A percentile compares a stretch with the other conserved stretches of the same genome.
Evolutionary conservation across 225 moss, liverwort and hornwort species (phyloP).

Genomic region (Ulota crispa): DNA sequence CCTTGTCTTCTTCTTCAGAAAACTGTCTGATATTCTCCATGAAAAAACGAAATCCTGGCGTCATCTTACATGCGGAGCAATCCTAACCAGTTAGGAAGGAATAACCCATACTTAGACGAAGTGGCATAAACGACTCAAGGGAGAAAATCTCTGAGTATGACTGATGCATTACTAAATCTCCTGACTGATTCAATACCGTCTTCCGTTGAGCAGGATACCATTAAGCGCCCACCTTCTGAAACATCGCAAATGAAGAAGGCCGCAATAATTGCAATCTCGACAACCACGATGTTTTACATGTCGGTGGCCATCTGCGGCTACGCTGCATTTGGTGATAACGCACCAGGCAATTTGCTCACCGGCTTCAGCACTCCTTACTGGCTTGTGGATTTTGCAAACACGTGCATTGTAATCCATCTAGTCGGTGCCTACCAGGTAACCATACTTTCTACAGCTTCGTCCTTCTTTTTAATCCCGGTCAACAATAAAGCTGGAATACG

Average conservation of each 20-base stretch:
- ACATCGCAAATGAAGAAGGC: conserved; percentile 74
- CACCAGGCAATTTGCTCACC: conserved; percentile 69
- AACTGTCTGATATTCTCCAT: not conserved
- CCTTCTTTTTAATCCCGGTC: not conserved
- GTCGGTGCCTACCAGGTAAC: conserved; percentile 85
- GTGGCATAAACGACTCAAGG: not conserved
- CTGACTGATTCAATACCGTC: not conserved
- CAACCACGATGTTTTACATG: conserved; percentile 75
- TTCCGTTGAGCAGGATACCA: conserved; percentile 57
- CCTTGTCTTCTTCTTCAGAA: not conserved
- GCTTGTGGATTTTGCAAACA: conserved; percentile 76
- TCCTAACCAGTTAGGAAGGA: too few relatives aligned
- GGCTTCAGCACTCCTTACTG: conserved; percentile 68
- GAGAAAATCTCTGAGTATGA: not conserved
- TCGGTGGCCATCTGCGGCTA: conserved; percentile 72
- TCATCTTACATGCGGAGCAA: not conserved
- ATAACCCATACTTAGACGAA: not conserved
- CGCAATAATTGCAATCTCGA: conserved; percentile 37
- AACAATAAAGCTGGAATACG: not conserved
- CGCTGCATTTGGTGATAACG: conserved; percentile 53
- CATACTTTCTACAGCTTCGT: not conserved
- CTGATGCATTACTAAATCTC: not conserved
- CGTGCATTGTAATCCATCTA: conserved; percentile 75
- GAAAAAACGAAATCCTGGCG: not conserved
- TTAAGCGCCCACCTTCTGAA: conserved; percentile 63